These are phyloP conservation scores for Artemisia tridentata DNA, from an alignment of 129 eudicot species.

Conservation along the genomic window DNA sequence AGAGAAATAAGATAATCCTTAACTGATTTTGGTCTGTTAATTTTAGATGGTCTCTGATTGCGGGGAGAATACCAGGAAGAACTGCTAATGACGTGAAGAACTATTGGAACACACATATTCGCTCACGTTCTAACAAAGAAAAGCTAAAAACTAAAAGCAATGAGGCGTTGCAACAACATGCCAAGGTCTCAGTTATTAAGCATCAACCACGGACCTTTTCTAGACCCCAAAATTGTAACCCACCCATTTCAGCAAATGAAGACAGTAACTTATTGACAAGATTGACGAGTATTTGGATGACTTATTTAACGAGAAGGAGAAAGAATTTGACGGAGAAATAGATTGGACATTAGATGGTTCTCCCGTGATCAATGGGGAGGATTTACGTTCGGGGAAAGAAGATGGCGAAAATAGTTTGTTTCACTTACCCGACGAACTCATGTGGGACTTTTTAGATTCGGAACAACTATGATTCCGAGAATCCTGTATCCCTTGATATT, in stretches of 20 bases:
- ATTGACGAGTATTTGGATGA: slow-evolving; percentile 12
- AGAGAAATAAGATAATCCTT: too few relatives aligned
- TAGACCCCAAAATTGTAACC: slow-evolving; percentile 15
- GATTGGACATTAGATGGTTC: slow-evolving; percentile 21
- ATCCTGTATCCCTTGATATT: too few relatives aligned
- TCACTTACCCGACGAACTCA: slow-evolving; percentile 24
- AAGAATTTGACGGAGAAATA: neutral
- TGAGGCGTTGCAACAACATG: slow-evolving; percentile 7
- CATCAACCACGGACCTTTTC: slow-evolving; percentile 47
- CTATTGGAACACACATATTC: slow-evolving; percentile 52
- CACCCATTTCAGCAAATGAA: neutral
- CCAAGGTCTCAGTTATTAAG: slow-evolving; percentile 15
- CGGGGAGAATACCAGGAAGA: slow-evolving; percentile 68
- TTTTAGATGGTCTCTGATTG: slow-evolving; percentile 60
- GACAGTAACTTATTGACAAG: slow-evolving; percentile 10
- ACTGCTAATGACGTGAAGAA: slow-evolving; percentile 66
- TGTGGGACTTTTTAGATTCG: slow-evolving; percentile 26
- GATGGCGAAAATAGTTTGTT: slow-evolving; percentile 11
- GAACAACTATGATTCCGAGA: neutral
- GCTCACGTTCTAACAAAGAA: slow-evolving; percentile 15
- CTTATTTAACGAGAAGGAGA: slow-evolving; percentile 18
- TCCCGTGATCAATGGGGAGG: neutral
- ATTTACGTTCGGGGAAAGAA: slow-evolving; percentile 7
- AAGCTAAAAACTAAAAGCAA: neutral
- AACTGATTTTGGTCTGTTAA: neutral